phyloP scores from a whole-genome alignment of 2,329 filamentous ascomycete species.

The Diaporthe sp. region DNA sequence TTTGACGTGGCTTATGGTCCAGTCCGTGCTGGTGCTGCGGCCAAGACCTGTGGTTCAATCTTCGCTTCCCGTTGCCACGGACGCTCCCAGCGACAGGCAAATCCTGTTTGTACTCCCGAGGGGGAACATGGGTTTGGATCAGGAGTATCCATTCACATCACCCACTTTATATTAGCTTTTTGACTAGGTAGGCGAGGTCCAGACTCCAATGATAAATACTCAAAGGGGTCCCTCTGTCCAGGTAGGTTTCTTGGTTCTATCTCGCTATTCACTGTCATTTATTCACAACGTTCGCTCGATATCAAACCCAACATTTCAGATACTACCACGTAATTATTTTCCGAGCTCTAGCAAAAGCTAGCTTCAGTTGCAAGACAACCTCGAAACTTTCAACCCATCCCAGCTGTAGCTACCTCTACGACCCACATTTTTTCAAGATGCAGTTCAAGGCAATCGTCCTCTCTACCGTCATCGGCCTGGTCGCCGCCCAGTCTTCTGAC shows the following conservation, averaged over 20 bases:
- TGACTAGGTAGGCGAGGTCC: slow-evolving; percentile 8
- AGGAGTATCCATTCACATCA: slow-evolving; percentile 28
- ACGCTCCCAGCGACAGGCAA: slow-evolving; percentile 18
- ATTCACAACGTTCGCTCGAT: slow-evolving; percentile 1
- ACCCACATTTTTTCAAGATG: slow-evolving; percentile 27
- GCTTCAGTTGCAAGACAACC: not conserved
- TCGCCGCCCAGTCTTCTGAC: slow-evolving; percentile 27
- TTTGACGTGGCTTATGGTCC: not conserved
- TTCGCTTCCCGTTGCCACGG: slow-evolving; percentile 15
- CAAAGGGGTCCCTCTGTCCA: not conserved
- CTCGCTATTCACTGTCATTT: slow-evolving; percentile 11
- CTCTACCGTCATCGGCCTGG: slow-evolving; percentile 31
- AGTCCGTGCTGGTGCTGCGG: slow-evolving; percentile 19
- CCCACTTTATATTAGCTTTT: slow-evolving; percentile 29
- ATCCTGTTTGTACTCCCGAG: not conserved
- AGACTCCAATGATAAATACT: slow-evolving; percentile 15
- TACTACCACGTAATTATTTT: not conserved
- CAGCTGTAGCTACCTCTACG: slow-evolving; percentile 30
- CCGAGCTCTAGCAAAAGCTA: not conserved
- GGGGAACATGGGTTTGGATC: slow-evolving; percentile 26
- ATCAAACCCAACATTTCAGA: not conserved
- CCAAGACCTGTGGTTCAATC: slow-evolving; percentile 16
- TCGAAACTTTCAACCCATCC: not conserved
- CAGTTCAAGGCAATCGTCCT: slow-evolving; percentile 34
- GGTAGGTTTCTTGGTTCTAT: not conserved